These are phyloP conservation scores for Graphiopsis chlorocephala DNA, from an alignment of 2,329 filamentous ascomycete species.

Conservation along the genomic window DNA sequence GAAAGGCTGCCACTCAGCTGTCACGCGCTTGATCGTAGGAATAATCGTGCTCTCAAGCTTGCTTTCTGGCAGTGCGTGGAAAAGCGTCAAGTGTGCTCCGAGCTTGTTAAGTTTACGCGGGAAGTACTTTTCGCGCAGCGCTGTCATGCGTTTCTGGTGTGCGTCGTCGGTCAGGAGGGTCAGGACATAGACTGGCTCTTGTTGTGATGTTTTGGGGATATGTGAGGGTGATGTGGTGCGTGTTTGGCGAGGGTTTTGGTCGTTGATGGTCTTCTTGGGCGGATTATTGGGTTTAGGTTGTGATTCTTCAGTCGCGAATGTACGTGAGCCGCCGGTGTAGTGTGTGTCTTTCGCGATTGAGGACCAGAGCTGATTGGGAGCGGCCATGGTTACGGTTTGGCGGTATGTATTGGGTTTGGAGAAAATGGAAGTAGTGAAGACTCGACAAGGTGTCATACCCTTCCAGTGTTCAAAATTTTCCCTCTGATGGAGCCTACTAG, in stretches of 20 bases:
- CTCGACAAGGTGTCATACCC: neutral
- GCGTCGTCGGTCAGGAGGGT: conserved; percentile 41
- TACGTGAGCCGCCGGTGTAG: conserved; percentile 5
- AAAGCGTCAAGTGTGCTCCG: conserved; percentile 45
- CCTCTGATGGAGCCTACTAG: neutral
- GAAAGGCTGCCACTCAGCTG: conserved; percentile 35
- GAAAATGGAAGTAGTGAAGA: neutral
- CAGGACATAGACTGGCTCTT: conserved; percentile 42
- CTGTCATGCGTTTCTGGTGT: conserved; percentile 40
- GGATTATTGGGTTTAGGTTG: neutral
- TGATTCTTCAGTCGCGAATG: conserved; percentile 2
- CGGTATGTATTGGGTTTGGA: neutral
- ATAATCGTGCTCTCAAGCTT: conserved; percentile 37
- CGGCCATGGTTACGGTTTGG: neutral
- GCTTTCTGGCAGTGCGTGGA: conserved; percentile 45
- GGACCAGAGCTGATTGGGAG: conserved; percentile 2
- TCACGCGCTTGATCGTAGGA: conserved; percentile 32
- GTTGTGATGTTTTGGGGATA: conserved; percentile 35
- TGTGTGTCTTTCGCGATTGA: conserved; percentile 11
- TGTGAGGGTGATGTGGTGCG: conserved; percentile 23
- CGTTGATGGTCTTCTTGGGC: neutral
- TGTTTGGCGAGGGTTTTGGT: conserved; percentile 18
- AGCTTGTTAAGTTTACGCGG: conserved; percentile 43
- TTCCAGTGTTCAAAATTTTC: neutral
- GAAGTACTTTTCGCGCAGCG: conserved; percentile 41